Base-by-base conservation (phyloP, 345 rosid genomes). In the Kandelia obovata region DNA sequence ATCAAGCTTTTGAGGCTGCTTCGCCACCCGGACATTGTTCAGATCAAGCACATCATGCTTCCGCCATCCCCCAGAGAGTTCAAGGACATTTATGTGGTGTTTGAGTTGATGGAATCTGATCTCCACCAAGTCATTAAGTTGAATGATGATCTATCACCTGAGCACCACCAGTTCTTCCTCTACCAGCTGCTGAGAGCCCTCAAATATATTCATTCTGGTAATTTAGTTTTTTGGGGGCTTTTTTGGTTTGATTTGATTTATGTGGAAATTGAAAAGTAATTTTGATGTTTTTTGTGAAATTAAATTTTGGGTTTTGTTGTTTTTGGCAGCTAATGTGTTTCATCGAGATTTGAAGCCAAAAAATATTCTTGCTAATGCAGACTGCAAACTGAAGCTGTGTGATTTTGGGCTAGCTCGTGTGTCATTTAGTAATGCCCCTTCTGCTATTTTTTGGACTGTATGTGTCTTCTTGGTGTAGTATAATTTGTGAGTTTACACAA, bases 381-480 rank as follows among this genome's bases (percentile, higher is more conserved):
- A 95, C 78, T 95, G 99, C 88, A 90, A 95, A 64, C 80, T 95
- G 82, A 95, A 95, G 87, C 88, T 95, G 63, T 95, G 99, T 82
- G 98, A 92, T 77, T 87, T 95, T 75, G 99, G 99, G 80, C 94
- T 95, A 51, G 97, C 99, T 79, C 97, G 98, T 59, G 92, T 88
- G 73, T 92, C 97, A 58, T 88, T 95, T 83, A 87, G 82, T 61
- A 93, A 92, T 73, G 82, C 91, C 59, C 92, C 99, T 80, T 92
- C 98, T 74, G 96, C 98, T 30, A 90, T 95, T 71, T 92, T 95
- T 81, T 95, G 99, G 99, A 95, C 98, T 73, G 99, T 95, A 87
- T 75, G 99, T 82, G 73, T 82, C 74, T 69, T 71, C 62, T 69
- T 85, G 66, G 51, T 66, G 70, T 60, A 60, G 25, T 49, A 3